Evolutionary conservation across 2,329 filamentous ascomycete species (phyloP).

Genomic region (Xylaria sp.): DNA sequence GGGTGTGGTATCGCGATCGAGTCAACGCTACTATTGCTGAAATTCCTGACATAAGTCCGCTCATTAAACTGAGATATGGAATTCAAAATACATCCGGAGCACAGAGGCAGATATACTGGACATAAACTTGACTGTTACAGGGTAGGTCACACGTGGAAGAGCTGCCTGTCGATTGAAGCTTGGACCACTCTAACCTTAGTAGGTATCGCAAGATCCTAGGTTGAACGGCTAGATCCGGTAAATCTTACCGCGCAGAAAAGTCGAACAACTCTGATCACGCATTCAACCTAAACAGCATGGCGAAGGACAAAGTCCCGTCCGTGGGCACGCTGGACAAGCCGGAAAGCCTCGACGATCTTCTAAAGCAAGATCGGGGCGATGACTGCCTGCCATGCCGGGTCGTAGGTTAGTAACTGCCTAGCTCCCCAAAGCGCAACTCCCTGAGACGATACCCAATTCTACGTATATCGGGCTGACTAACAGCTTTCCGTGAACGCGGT

Average conservation of each 20-base stretch:
- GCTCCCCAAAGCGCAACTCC: background rate
- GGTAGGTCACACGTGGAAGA: background rate
- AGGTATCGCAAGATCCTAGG: background rate
- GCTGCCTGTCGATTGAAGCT: background rate
- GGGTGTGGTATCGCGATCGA: no score
- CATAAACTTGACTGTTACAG: background rate
- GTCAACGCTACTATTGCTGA: no score
- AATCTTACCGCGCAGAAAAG: conserved; percentile 1
- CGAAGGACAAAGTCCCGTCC: conserved; percentile 55
- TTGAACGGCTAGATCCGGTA: background rate
- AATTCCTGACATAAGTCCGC: no score
- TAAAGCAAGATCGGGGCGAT: conserved; percentile 62
- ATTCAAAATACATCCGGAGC: no score
- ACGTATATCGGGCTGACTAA: conserved; percentile 17
- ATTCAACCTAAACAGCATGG: conserved; percentile 44
- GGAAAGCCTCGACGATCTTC: conserved; percentile 64
- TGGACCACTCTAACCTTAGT: conserved; percentile 10
- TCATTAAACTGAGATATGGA: no score
- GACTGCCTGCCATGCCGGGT: conserved; percentile 76
- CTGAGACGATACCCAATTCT: background rate
- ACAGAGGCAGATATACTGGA: no score
- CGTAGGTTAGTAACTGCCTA: conserved; percentile 62
- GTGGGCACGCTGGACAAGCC: conserved; percentile 63
- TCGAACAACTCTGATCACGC: background rate
- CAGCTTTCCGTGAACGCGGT: conserved; percentile 12